A percentile compares a stretch with the other conserved stretches of the same genome.
phyloP scores from a whole-genome alignment of 345 rosid species.

The Litchi chinensis region DNA sequence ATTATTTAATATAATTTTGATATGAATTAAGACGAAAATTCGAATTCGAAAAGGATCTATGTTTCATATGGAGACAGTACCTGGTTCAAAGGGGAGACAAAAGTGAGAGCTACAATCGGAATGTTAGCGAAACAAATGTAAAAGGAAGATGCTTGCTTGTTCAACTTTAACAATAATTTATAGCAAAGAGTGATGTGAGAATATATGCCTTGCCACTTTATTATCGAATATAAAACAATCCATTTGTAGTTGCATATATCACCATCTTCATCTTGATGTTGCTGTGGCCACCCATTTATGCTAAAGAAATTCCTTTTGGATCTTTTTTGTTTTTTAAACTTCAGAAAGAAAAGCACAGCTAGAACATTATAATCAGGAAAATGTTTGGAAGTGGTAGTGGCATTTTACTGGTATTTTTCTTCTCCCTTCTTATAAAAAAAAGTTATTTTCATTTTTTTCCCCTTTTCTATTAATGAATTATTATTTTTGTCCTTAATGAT shows the following conservation, averaged over 20 bases:
- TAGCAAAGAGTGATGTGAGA: slow-evolving; percentile 1
- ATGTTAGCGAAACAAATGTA: slow-evolving; percentile 22
- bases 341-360: not conserved
- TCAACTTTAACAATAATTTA: slow-evolving; percentile 16
- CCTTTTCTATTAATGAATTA: too few relatives aligned
- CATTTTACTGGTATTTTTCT: not conserved
- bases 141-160: slow-evolving; percentile 23
- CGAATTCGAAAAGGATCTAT: not conserved
- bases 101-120: slow-evolving; percentile 31
- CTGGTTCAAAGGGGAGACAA: slow-evolving; percentile 15
- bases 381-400: not conserved
- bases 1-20: not conserved
- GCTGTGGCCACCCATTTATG: not conserved
- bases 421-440: too few relatives aligned
- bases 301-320: not conserved
- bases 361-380: not conserved
- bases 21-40: too few relatives aligned
- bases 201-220: slow-evolving; percentile 9
- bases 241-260: not conserved
- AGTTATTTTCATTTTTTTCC: too few relatives aligned
- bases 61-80: not conserved
- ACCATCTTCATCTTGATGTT: not conserved
- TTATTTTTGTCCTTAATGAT: too few relatives aligned
- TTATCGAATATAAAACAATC: not conserved
- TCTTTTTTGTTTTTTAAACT: not conserved